phyloP scores from a whole-genome alignment of 768 basidiomycete species.

The Xanthoconium purpureum region DNA sequence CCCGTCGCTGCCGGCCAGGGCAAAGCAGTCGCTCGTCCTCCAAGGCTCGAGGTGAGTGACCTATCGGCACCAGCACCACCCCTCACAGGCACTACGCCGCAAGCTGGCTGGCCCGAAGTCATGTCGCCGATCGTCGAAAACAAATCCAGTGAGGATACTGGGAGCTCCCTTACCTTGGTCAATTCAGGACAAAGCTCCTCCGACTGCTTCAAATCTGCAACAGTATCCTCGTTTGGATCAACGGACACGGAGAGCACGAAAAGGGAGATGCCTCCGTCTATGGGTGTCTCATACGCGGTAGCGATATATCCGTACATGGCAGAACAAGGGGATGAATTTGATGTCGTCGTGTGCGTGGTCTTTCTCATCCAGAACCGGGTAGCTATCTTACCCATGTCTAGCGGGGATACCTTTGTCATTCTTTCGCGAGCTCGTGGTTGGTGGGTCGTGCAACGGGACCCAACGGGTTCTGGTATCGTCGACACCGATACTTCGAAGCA shows the following conservation, averaged over 20 bases:
- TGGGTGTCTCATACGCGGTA: constrained; percentile 86
- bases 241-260: constrained; percentile 34
- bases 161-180: constrained; percentile 35
- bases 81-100: constrained; percentile 59
- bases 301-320: constrained; percentile 99
- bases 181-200: constrained; percentile 31
- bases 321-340: constrained; percentile 97
- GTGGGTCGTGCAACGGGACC: constrained; percentile 99
- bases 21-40: constrained; percentile 51
- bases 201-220: constrained; percentile 20
- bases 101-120: constrained; percentile 75
- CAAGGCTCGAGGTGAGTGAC: constrained; percentile 69
- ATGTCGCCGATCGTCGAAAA: constrained; percentile 56
- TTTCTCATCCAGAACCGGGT: not conserved
- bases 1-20: constrained; percentile 29
- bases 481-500: constrained; percentile 77
- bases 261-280: constrained; percentile 43
- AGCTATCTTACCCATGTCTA: constrained; percentile 29
- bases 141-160: constrained; percentile 42
- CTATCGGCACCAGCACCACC: constrained; percentile 48
- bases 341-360: constrained; percentile 83
- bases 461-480: constrained; percentile 75
- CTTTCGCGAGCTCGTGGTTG: constrained; percentile 93
- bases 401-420: constrained; percentile 92
- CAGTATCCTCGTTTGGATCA: constrained; percentile 13